Base-by-base conservation (phyloP, 163 green algal genomes). In the Volvox carteri region DNA sequence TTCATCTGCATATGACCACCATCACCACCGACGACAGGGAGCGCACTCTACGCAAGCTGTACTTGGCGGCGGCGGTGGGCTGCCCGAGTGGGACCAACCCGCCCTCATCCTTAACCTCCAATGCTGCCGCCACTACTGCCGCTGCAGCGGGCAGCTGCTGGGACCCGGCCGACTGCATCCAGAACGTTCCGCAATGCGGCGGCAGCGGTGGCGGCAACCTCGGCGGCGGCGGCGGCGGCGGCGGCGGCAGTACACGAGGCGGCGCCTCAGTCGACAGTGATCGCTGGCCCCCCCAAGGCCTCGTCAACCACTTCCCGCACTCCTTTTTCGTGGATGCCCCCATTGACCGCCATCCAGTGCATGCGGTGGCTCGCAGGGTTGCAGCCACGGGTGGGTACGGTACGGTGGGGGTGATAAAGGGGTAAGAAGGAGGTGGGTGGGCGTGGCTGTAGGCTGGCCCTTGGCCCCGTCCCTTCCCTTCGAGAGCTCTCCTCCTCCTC, bases 1-100 rank as follows among this genome's bases (percentile, higher is more conserved):
- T n/a, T n/a, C n/a, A n/a, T n/a, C n/a, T n/a, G n/a, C n/a, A n/a
- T n/a, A n/a, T n/a, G n/a, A n/a, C n/a, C n/a, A n/a, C n/a, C n/a
- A n/a, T n/a, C n/a, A n/a, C n/a, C n/a, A n/a, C n/a, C n/a, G n/a
- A n/a, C n/a, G n/a, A 12, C 89, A 94, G 93, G 90, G 79, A 90
- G 50, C 90, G 91, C n/a, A 78, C 48, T 2, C 84, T 95, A 11
- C 52, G 23, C 41, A 95, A 95, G 78, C 80, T 83, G 12, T 95
- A 95, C 76, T 56, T 95, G n/a, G 91, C 90, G 16, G 85, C 92
- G 1, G 78, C 62, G 5, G 70, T 94, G 37, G 92, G 92, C 30
- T 78, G 90, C 9, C 88, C 88, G 14, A 41, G 37, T 11, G 62
- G n/a, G n/a, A n/a, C n/a, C n/a, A n/a, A n/a, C n/a, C n/a, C n/a